Base-by-base conservation (phyloP, 805 yeast genomes). In the Hagleromyces aurorensis region DNA sequence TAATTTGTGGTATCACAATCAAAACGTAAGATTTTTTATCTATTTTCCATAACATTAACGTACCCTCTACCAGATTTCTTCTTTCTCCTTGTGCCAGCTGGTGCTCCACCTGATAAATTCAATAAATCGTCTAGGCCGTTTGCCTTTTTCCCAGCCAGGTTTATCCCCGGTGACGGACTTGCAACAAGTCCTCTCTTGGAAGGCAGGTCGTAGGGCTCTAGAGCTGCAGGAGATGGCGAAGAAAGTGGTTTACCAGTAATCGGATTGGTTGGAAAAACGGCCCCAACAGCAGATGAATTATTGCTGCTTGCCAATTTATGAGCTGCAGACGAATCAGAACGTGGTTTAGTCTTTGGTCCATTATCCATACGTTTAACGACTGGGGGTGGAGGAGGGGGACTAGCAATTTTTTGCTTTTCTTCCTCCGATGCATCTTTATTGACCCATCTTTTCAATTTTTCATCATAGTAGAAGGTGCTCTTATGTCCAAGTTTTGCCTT, bases 401-500 rank as follows among this genome's bases (percentile, higher is more conserved):
- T 67, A 1, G 72, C 56, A 5, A 64, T 57, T 27, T 61, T 64
- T 29, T 66, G 57, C 44, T 76, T 76, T 27, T 79, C 87, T 49
- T 73, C 91, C 28, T 70, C 64, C 15, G 77, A 70, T 4, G 72
- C 74, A 38, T 74, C 71, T 32, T 71, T 72, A 49, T 84, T 78
- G 30, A 91, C 73, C 96, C 96, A 91, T 47, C 95, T 70, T 52
- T 79, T 77, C 49, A 80, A 68, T 36, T 80, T 74, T 45, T 83
- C 89, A 59, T 87, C 95, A 53, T 75, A 91, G 47, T 72, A 70
- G 50, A 91, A 79, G 11, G 71, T 63, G 18, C 48, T 46, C 49
- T 67, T 79, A 34, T 80, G 83, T 8, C 97, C 98, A 30, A 91
- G 60, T 43, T 91, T 85, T 20, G 96, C 97, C 40, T 74, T 72